Evolutionary conservation across 2,329 filamentous ascomycete species (phyloP), one percentile per base, ranked within the genome.

Genomic region (Mollisia scopiformis): DNA sequence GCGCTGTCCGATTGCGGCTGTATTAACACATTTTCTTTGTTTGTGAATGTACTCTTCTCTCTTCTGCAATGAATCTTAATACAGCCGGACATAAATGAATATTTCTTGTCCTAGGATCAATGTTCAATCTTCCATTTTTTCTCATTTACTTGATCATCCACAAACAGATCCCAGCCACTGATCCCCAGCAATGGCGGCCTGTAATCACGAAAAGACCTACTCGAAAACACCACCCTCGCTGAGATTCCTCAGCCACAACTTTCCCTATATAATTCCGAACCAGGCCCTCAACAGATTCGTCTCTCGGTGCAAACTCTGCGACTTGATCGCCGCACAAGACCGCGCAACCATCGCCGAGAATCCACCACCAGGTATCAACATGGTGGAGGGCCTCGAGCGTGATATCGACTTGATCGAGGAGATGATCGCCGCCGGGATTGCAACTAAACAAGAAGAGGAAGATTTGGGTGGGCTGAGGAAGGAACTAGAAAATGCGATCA

Each of bases 291-390:
- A 71, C 46, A 69, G 66, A 7, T 55, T 31, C 1, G 54, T 64
- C 19, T 58, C 59, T 10, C 63, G 67, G 21, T 73, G 71, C 59
- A 62, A 62, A 28, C 56, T 65, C 5, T 72, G 71, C 56, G 68
- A 71, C 31, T 57, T 66, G 5, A 46, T 60, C 21, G 58, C 55
- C 37, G 63, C 67, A 6, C 57, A 66, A 13, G 61, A 59, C 23
- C 43, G 49, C 21, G 63, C 61, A 8, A 57, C 64, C 4, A 55
- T 62, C 31, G 64, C 62, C 8, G 65, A 66, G 39, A 47, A 35
- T 11, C 61, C 64, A 13, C 59, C 57, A 11, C 62, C 63, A 16
- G 50, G 35, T 10, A 62, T 56, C 30, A 57, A 37, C 6, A 63
- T 55, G 1, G 54, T 66, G 10, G 55, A 58, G 14, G 55, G 60